These are phyloP conservation scores for Lasiosphaeris hirsuta DNA, from an alignment of 495 filamentous ascomycete genomes.

Conservation along the genomic window DNA sequence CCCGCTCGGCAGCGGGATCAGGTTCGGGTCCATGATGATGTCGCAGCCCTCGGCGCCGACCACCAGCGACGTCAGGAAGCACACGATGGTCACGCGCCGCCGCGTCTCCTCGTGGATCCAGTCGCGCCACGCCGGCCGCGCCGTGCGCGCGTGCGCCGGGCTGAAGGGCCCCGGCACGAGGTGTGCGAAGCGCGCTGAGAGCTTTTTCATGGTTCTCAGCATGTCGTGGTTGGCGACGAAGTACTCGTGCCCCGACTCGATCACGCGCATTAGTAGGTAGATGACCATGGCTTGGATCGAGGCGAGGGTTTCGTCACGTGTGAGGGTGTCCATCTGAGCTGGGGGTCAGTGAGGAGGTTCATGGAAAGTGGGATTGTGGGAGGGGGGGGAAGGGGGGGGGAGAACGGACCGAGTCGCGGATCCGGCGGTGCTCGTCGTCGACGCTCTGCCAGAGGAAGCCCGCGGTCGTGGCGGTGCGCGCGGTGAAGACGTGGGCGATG, in stretches of 20 bases:
- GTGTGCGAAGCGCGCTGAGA: background rate
- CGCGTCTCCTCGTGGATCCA: constrained; percentile 15
- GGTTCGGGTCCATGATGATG: constrained; percentile 2
- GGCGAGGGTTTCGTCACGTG: background rate
- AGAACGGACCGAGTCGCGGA: background rate
- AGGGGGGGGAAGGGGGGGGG: too few relatives aligned
- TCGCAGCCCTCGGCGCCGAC: constrained; percentile 2
- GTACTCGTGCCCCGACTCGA: constrained; percentile 4
- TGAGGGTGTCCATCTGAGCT: background rate
- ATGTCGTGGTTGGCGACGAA: background rate
- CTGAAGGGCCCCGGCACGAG: constrained; percentile 12
- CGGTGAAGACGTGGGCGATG: background rate
- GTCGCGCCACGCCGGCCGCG: constrained; percentile 9
- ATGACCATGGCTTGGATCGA: constrained; percentile 11
- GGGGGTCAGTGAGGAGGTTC: background rate
- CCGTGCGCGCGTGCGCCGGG: background rate
- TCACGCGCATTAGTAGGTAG: constrained; percentile 12
- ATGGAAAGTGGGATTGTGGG: too few relatives aligned
- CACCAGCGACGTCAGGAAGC: constrained; percentile 9
- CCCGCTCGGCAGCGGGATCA: constrained; percentile 6
- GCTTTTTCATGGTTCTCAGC: constrained; percentile 1
- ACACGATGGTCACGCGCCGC: constrained; percentile 4
- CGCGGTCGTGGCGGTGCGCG: background rate
- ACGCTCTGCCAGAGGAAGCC: constrained; percentile 1
- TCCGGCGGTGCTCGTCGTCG: background rate